Evolutionary conservation across 441 rosid genomes (phyloP), one percentile per base, ranked within the genome.

Genomic region (Erysimum cheiri): DNA sequence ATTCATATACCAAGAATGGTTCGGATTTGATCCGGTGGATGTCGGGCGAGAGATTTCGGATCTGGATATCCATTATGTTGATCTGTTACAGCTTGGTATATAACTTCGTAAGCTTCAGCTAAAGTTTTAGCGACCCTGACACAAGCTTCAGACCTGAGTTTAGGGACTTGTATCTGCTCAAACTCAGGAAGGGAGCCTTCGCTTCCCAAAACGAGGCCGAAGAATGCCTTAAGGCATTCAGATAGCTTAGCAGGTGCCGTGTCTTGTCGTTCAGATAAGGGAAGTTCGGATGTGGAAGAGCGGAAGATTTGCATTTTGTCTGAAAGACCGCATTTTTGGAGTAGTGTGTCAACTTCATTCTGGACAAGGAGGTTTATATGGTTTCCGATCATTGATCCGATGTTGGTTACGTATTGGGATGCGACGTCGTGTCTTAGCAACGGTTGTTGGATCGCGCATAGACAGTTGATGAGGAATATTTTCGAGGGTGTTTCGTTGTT

Each of bases 81-180:
- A 76, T 91, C 98, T 72, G 88, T 87, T 60, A 92, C 85, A 29
- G 83, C 95, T 5, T 49, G 60, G 71, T 88, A 89, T 47, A 95
- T 89, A 69, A 89, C 85, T 64, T 90, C 92, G 56, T 95, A 92
- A 11, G 83, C 89, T 69, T 87, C 93, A 13, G 93, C 92, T 47
- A 92, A 84, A 10, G 86, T 82, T 85, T 81, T 89, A 2, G 97
- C 97, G 28, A 91, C 88, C 73, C 75, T 77, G 26, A 85, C 28
- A 50, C 88, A 85, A 28, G 96, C 90, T 58, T 92, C 96, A 2
- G 96, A 86, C 41, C 95, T 90, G 83, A 95, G 71, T 73, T 87
- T 95, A 4, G 99, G 98, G 15, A 90, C 97, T 85, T 90, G 98
- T 77, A 92, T 76, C 78, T 81, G 96, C 82, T 95, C 98, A 48